These are phyloP conservation scores for Citrullus amarus DNA, from an alignment of 306 rosid species.

Conservation along the genomic window DNA sequence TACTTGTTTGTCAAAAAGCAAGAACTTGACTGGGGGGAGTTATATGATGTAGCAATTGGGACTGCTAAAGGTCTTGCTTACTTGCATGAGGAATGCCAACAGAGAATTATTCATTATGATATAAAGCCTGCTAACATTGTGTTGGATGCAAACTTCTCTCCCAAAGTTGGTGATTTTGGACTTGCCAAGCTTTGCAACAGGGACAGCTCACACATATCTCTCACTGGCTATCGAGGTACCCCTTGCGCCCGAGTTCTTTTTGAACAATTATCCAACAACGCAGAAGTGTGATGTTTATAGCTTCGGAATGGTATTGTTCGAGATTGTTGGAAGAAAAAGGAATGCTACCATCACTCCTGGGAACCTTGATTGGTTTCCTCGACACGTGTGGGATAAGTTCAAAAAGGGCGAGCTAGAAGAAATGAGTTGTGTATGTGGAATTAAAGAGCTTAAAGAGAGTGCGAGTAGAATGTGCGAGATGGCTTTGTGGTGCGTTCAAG, in stretches of 20 bases:
- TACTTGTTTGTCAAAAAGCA: constrained; percentile 18
- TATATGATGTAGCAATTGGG: constrained; percentile 34
- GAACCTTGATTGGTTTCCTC: constrained; percentile 38
- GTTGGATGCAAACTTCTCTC: constrained; percentile 22
- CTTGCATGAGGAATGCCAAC: constrained; percentile 34
- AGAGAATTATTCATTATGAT: constrained; percentile 42
- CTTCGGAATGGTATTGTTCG: constrained; percentile 43
- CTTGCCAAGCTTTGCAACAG: constrained; percentile 30
- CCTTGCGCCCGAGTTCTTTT: constrained; percentile 39
- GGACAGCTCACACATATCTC: constrained; percentile 25
- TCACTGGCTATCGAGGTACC: constrained; percentile 40
- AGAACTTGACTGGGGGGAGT: constrained; percentile 19
- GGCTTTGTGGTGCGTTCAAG: constrained; percentile 37
- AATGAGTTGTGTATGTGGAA: constrained; percentile 8
- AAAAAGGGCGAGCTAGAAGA: constrained; percentile 13
- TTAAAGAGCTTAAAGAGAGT: constrained; percentile 14
- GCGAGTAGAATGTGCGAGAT: constrained; percentile 29
- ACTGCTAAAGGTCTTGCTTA: constrained; percentile 38
- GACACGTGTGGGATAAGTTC: constrained; percentile 24
- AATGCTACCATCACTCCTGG: constrained; percentile 16
- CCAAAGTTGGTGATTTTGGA: constrained; percentile 45
- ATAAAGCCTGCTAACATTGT: constrained; percentile 46
- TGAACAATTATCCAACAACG: constrained; percentile 32
- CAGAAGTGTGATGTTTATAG: constrained; percentile 12
- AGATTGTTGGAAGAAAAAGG: constrained; percentile 31